Percentiles rank a stretch among this genome's conserved stretches.
Conservation (phyloP, 2,329 filamentous ascomycete genomes). For the Lasiodiplodia hormozganensis region DNA sequence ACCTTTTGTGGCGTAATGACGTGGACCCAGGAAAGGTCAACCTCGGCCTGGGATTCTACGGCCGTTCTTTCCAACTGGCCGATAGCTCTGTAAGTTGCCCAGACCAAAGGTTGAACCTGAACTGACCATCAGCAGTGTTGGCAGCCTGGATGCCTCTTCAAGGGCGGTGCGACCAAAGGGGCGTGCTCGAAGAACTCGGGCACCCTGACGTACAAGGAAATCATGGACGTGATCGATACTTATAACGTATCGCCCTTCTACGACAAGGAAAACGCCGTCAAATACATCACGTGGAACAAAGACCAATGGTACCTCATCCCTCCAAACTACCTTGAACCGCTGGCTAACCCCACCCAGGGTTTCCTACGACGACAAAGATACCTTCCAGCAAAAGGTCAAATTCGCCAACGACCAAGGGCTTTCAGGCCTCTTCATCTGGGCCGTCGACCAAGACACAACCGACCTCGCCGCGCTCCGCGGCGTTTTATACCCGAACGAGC, state of each 20-base stretch:
- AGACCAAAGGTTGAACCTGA: neutral
- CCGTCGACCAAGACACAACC: neutral
- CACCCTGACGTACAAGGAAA: conserved; percentile 46
- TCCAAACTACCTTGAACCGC: neutral
- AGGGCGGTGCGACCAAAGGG: conserved; percentile 36
- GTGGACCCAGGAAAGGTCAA: conserved; percentile 51
- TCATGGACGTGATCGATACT: conserved; percentile 39
- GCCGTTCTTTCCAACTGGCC: conserved; percentile 41
- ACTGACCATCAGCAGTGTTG: conserved; percentile 30
- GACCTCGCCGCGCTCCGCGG: neutral
- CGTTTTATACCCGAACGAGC: neutral
- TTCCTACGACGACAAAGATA: conserved; percentile 48
- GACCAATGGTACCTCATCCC: conserved; percentile 39
- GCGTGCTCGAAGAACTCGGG: conserved; percentile 41
- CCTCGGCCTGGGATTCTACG: conserved; percentile 58
- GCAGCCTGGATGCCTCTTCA: conserved; percentile 36
- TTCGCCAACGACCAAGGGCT: conserved; percentile 44
- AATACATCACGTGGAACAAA: conserved; percentile 42
- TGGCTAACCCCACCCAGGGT: conserved; percentile 36
- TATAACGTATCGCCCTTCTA: conserved; percentile 37
- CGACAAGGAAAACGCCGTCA: conserved; percentile 41
- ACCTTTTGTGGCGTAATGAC: conserved; percentile 56
- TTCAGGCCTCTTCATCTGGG: conserved; percentile 35
- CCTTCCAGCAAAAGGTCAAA: conserved; percentile 43
- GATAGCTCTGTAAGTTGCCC: conserved; percentile 26